Percentiles rank a stretch among this genome's conserved stretches.
phyloP scores from a whole-genome alignment of 1,284 basidiomycete species.

The Kalmanozyma brasiliensis region DNA sequence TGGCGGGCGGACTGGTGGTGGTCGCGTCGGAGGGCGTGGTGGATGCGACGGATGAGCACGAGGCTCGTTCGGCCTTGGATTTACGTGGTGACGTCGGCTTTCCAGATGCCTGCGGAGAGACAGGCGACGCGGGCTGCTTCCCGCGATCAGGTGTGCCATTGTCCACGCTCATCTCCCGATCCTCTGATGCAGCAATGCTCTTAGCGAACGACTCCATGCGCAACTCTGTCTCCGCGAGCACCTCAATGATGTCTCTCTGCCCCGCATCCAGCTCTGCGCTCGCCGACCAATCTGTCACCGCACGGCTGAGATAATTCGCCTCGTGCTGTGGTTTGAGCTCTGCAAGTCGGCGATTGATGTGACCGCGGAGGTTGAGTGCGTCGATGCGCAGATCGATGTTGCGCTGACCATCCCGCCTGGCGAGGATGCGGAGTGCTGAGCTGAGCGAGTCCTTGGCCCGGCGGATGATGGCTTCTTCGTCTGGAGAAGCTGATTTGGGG shows the following conservation, averaged over 20 bases:
- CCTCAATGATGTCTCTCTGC: slow-evolving; percentile 14
- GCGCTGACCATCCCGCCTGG: slow-evolving; percentile 24
- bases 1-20: neutral
- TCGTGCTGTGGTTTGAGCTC: slow-evolving; percentile 8
- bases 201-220: slow-evolving; percentile 4
- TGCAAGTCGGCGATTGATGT: slow-evolving; percentile 30
- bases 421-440: slow-evolving; percentile 32
- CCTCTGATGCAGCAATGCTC: neutral
- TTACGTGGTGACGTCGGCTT: no score
- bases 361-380: slow-evolving; percentile 28
- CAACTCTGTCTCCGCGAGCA: slow-evolving; percentile 6
- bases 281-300: slow-evolving; percentile 27
- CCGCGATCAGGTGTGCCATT: no score
- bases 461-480: slow-evolving; percentile 8
- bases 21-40: neutral
- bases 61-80: no score
- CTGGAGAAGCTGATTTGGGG: neutral
- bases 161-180: no score
- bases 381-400: slow-evolving; percentile 27
- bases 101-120: neutral
- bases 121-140: neutral
- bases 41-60: neutral
- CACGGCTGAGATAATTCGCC: slow-evolving; percentile 25
- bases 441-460: slow-evolving; percentile 26
- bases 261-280: slow-evolving; percentile 22